phyloP scores from a whole-genome alignment of 352 stramenopile genomes.

The Phytophthora rubi region DNA sequence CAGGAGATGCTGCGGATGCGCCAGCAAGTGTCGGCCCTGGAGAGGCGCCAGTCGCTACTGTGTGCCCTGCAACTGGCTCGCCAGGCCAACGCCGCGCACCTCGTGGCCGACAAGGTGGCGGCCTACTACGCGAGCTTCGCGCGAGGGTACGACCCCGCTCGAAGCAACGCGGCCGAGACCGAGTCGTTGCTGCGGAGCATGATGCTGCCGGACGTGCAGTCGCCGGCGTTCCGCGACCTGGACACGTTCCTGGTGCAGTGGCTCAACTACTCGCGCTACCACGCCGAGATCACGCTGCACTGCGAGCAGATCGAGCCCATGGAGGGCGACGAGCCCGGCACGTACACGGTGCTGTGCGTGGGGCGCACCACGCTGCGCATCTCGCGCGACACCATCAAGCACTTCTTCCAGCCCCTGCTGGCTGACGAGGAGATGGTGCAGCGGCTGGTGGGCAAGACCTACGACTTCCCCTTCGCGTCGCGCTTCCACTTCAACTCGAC shows the following conservation, averaged over 20 bases:
- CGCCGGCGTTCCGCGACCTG: constrained; percentile 51
- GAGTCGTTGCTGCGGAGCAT: constrained; percentile 56
- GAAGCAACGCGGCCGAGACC: constrained; percentile 22
- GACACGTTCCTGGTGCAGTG: constrained; percentile 65
- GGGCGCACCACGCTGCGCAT: constrained; percentile 59
- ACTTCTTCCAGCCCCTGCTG: constrained; percentile 68
- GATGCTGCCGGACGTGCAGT: constrained; percentile 58
- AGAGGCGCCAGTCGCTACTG: constrained; percentile 51
- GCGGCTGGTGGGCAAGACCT: constrained; percentile 62
- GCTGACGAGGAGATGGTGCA: constrained; percentile 69
- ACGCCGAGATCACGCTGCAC: constrained; percentile 47
- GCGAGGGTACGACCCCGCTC: constrained; percentile 49
- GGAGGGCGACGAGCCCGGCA: constrained; percentile 39
- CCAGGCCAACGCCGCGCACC: constrained; percentile 45
- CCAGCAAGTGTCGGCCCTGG: constrained; percentile 51
- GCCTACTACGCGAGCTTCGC: constrained; percentile 61
- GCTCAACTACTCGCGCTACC: constrained; percentile 70
- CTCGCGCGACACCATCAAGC: constrained; percentile 63
- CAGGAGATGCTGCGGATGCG: constrained; percentile 42
- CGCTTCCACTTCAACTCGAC: constrained; percentile 62
- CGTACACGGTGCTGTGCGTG: constrained; percentile 50
- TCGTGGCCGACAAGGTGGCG: constrained; percentile 49
- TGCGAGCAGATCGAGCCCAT: constrained; percentile 47
- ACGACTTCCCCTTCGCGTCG: constrained; percentile 60
- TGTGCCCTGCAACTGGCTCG: constrained; percentile 52